A percentile compares a stretch with the other conserved stretches of the same genome.
Evolutionary conservation across 1,284 basidiomycete species (phyloP).

Genomic region (Papiliotrema laurentii): DNA sequence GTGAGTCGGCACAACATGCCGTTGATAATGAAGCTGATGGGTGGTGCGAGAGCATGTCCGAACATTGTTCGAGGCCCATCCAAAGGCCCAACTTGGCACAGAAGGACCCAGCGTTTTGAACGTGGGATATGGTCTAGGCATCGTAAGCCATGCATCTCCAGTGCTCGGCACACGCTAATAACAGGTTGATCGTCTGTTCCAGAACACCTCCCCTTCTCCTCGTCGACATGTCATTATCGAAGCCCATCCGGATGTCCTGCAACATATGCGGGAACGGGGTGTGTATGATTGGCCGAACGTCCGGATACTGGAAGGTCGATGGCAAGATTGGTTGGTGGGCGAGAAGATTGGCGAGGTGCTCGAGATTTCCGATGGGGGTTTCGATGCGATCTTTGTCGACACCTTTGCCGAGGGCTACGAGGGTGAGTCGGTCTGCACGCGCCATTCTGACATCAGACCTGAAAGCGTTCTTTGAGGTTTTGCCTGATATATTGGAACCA

Average conservation of each 20-base stretch:
- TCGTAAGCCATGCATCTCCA: conserved; percentile 60
- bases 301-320: conserved; percentile 77
- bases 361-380: conserved; percentile 54
- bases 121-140: conserved; percentile 90
- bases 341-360: conserved; percentile 40
- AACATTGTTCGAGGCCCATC: conserved; percentile 57
- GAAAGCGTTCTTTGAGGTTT: conserved; percentile 72
- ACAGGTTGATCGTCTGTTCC: conserved; percentile 79
- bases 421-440: conserved; percentile 48
- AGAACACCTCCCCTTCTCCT: conserved; percentile 54
- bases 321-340: conserved; percentile 74
- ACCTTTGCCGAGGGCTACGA: conserved; percentile 87
- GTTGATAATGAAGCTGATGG: conserved; percentile 20
- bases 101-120: conserved; percentile 71
- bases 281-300: conserved; percentile 78
- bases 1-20: conserved; percentile 44
- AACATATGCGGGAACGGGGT: conserved; percentile 66
- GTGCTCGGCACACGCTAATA: conserved; percentile 8
- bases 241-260: conserved; percentile 85
- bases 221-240: conserved; percentile 86
- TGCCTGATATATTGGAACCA: conserved; percentile 76
- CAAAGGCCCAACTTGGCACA: conserved; percentile 45
- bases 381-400: conserved; percentile 91
- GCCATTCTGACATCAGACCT: conserved; percentile 54
- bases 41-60: conserved; percentile 51